Evolutionary conservation across 805 yeast genomes (phyloP), one percentile per base, ranked within the genome.

Genomic region (Cyberlindnera galapagoensis): DNA sequence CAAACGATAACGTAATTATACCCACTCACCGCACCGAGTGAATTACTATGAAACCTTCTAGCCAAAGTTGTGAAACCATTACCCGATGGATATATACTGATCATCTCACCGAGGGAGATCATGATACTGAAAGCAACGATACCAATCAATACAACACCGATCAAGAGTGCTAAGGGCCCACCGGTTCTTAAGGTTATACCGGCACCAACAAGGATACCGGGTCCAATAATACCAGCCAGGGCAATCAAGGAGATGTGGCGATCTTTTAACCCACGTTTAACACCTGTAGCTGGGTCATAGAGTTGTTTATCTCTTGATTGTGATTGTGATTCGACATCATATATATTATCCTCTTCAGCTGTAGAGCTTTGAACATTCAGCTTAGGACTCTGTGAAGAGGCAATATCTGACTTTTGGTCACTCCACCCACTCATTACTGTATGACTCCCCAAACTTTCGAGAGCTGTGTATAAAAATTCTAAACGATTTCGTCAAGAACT

Each of bases 141-240:
- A 8, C 78, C 80, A 36, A 74, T 70, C 22, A 74, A 47, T 1
- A 68, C 63, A 44, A 73, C 75, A 13, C 65, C 57, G 8, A 71
- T 48, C 7, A 57, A 30, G 31, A 74, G 46, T 38, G 74, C 69
- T 24, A 69, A 69, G 0, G 80, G 78, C 3, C 76, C 75, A 36
- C 74, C 74, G 21, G 62, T 55, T 10, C 60, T 47, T 13, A 74
- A 52, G 1, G 76, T 74, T 11, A 60, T 49, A 8, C 76, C 75
- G 29, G 77, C 67, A 33, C 76, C 74, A 7, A 74, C 63, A 24
- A 72, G 56, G 26, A 69, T 69, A 38, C 80, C 80, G 0, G 80
- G 80, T 0, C 81, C 81, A 39, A 74, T 71, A 26, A 74, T 67
- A 23, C 80, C 79, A 17, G 76, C 75, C 9, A 72, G 46, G 1